These are phyloP conservation scores for Trametes elegans DNA, from an alignment of 768 basidiomycete species.

Conservation along the genomic window DNA sequence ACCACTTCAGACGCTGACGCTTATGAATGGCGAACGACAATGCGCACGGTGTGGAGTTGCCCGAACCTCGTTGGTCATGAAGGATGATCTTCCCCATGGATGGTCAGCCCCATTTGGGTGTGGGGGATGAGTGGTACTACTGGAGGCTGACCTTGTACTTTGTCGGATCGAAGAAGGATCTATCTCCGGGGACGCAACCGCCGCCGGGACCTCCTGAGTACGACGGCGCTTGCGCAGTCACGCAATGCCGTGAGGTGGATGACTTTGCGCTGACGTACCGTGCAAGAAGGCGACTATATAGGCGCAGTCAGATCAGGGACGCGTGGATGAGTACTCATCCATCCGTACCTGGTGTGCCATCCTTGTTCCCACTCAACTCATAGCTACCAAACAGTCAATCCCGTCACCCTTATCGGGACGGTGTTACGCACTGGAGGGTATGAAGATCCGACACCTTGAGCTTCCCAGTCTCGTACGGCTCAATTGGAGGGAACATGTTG, in stretches of 20 bases:
- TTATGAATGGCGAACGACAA: not conserved
- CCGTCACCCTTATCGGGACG: not conserved
- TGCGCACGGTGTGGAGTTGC: conserved; percentile 80
- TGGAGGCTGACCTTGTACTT: conserved; percentile 72
- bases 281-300: not conserved
- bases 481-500: conserved; percentile 66
- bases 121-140: not conserved
- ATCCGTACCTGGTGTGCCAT: conserved; percentile 72
- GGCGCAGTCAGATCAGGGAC: not conserved
- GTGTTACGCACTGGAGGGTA: conserved; percentile 62
- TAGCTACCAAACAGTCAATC: conserved; percentile 47
- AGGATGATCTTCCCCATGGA: conserved; percentile 60
- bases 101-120: not conserved
- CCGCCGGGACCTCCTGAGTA: conserved; percentile 78
- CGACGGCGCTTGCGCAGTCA: too few species aligned
- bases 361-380: conserved; percentile 75
- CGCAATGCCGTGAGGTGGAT: too few species aligned
- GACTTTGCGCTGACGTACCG: too few species aligned
- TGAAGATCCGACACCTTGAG: conserved; percentile 76
- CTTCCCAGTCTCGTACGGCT: conserved; percentile 61
- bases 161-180: conserved; percentile 77
- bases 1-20: not conserved
- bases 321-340: not conserved
- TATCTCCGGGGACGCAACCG: conserved; percentile 64
- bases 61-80: conserved; percentile 88